A percentile compares a stretch with the other conserved stretches of the same genome.
These are phyloP conservation scores for Furcasterigmium sp. DNA, from an alignment of 2,329 filamentous ascomycete genomes.

Conservation along the genomic window DNA sequence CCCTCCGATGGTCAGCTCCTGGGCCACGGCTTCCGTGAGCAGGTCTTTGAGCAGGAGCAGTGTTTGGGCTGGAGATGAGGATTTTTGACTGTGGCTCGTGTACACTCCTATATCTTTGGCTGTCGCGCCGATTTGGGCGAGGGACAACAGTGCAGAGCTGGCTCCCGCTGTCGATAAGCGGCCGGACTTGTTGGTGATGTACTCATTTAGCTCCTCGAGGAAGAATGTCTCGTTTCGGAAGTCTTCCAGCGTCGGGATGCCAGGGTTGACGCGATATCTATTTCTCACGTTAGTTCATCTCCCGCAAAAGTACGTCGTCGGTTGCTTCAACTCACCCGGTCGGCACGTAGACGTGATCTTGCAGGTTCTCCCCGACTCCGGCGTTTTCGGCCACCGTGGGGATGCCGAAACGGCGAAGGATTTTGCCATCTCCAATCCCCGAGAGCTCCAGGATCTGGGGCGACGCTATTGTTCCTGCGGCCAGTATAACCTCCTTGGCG, in stretches of 20 bases:
- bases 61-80: slow-evolving; percentile 1
- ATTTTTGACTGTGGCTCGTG: neutral
- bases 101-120: neutral
- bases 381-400: slow-evolving; percentile 24
- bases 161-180: slow-evolving; percentile 8
- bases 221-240: slow-evolving; percentile 8
- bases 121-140: slow-evolving; percentile 5
- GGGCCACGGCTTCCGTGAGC: slow-evolving; percentile 1
- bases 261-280: slow-evolving; percentile 6
- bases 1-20: slow-evolving; percentile 8
- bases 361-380: slow-evolving; percentile 31
- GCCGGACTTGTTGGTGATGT: slow-evolving; percentile 6
- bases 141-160: slow-evolving; percentile 6
- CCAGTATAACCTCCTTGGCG: slow-evolving; percentile 49
- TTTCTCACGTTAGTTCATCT: neutral
- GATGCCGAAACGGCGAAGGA: slow-evolving; percentile 24
- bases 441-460: slow-evolving; percentile 57
- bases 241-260: slow-evolving; percentile 8
- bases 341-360: slow-evolving; percentile 23
- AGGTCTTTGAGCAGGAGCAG: slow-evolving; percentile 4
- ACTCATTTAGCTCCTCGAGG: slow-evolving; percentile 7
- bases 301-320: neutral
- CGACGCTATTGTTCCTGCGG: slow-evolving; percentile 51
- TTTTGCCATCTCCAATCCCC: slow-evolving; percentile 43
- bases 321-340: neutral